Evolutionary conservation across 23 red algal genomes (phyloP).

Genomic region (Cyanidiococcus yangmingshanensis): DNA sequence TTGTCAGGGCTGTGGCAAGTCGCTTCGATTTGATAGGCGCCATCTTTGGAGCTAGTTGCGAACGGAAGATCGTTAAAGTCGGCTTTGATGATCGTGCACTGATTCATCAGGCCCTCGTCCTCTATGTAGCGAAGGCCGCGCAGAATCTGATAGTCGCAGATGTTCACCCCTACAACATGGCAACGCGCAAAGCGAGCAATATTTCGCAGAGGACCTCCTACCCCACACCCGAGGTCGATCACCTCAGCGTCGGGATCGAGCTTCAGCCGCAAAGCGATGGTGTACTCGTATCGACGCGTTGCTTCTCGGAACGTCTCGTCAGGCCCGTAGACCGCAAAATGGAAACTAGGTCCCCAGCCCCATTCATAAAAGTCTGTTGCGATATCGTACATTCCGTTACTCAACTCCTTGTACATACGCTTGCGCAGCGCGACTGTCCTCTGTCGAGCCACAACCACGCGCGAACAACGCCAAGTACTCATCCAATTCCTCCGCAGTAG

Average conservation of each 20-base stretch:
- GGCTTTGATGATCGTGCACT: conserved; percentile 26
- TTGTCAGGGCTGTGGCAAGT: conserved; percentile 46
- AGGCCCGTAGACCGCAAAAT: conserved; percentile 13
- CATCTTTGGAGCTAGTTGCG: conserved; percentile 17
- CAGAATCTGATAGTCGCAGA: conserved; percentile 37
- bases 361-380: conserved; percentile 32
- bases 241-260: conserved; percentile 24
- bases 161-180: conserved; percentile 28
- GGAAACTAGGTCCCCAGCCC: conserved; percentile 25
- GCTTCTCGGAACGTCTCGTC: conserved; percentile 23
- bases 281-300: conserved; percentile 37
- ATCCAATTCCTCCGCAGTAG: not conserved
- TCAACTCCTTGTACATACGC: not conserved
- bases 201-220: conserved; percentile 32
- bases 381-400: conserved; percentile 22
- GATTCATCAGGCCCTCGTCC: not conserved
- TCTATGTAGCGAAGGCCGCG: conserved; percentile 10
- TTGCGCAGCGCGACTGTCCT: conserved; percentile 21
- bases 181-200: conserved; percentile 37
- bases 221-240: conserved; percentile 42
- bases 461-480: conserved; percentile 14
- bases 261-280: conserved; percentile 22
- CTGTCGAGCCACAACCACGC: not conserved
- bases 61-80: conserved; percentile 42
- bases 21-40: conserved; percentile 36